Percentiles rank a stretch among this genome's conserved stretches.
Conservation (phyloP, 192 early-diverging fungal genomes). For the Coemansia sp. region DNA sequence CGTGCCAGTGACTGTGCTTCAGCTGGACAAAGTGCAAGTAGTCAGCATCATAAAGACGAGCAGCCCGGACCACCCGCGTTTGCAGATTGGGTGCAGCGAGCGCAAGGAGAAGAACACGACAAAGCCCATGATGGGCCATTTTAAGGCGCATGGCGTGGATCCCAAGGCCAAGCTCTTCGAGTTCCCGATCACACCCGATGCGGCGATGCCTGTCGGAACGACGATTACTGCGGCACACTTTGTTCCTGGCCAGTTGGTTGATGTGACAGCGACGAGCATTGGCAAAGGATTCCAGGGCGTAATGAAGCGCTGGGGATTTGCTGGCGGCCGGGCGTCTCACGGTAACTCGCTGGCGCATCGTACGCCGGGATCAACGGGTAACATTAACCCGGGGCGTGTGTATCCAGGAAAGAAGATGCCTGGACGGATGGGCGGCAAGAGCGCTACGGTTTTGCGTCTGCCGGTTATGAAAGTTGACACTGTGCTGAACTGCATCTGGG, state of each 20-base stretch:
- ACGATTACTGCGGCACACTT: conserved; percentile 83
- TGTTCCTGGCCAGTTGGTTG: conserved; percentile 93
- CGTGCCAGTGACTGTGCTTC: conserved; percentile 82
- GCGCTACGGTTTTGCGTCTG: conserved; percentile 74
- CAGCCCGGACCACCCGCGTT: conserved; percentile 30
- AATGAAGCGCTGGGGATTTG: conserved; percentile 96
- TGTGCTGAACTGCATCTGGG: conserved; percentile 81
- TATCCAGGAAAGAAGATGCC: conserved; percentile 99
- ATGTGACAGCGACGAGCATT: conserved; percentile 80
- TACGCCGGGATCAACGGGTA: conserved; percentile 85
- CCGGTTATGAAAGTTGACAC: conserved; percentile 87
- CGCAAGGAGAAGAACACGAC: conserved; percentile 63
- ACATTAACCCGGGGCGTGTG: conserved; percentile 81
- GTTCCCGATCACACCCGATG: conserved; percentile 84
- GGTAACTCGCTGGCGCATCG: conserved; percentile 90
- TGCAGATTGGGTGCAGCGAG: conserved; percentile 70
- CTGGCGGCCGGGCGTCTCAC: conserved; percentile 89
- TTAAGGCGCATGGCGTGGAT: conserved; percentile 61
- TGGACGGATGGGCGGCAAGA: conserved; percentile 89
- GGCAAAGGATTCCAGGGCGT: conserved; percentile 96
- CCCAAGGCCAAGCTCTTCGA: conserved; percentile 81
- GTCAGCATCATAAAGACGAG: conserved; percentile 57
- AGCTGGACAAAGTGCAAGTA: conserved; percentile 73
- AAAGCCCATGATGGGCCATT: conserved; percentile 77
- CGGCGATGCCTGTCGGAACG: conserved; percentile 65